Evolutionary conservation across 2,329 filamentous ascomycete genomes (phyloP).

Genomic region (Xylariaceae sp.): DNA sequence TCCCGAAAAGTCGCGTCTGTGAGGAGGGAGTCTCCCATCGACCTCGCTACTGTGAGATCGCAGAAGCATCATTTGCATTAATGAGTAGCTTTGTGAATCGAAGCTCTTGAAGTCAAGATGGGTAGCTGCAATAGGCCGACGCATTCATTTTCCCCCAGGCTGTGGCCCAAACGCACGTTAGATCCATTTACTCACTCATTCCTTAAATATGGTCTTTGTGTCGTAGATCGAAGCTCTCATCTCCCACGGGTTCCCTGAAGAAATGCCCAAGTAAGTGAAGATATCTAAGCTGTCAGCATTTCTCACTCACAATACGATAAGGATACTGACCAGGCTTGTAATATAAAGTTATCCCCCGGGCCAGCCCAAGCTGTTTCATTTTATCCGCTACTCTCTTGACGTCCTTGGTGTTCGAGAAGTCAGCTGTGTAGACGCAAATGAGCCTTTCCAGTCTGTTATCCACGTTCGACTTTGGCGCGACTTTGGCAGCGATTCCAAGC

Average conservation of each 20-base stretch:
- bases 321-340: constrained; percentile 65
- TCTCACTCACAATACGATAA: not conserved
- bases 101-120: constrained; percentile 7
- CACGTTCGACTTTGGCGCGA: constrained; percentile 52
- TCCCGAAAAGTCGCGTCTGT: too few relatives aligned
- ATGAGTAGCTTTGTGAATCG: not conserved
- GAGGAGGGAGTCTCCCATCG: too few relatives aligned
- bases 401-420: constrained; percentile 67
- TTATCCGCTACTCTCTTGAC: constrained; percentile 62
- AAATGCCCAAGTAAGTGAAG: constrained; percentile 63
- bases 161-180: too few relatives aligned
- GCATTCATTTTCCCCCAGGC: not conserved
- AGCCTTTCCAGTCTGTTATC: constrained; percentile 46
- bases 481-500: constrained; percentile 70
- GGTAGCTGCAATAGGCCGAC: constrained; percentile 11
- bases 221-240: constrained; percentile 56
- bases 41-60: too few relatives aligned
- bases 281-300: constrained; percentile 47
- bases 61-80: too few relatives aligned
- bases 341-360: constrained; percentile 56
- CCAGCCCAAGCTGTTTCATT: constrained; percentile 59
- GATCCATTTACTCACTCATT: constrained; percentile 7
- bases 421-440: constrained; percentile 73
- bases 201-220: constrained; percentile 37
- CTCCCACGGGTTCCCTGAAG: constrained; percentile 56